A percentile compares a stretch with the other conserved stretches of the same genome.
These are phyloP conservation scores for Aspergillus melleus DNA, from an alignment of 2,329 filamentous ascomycete genomes.

Conservation along the genomic window DNA sequence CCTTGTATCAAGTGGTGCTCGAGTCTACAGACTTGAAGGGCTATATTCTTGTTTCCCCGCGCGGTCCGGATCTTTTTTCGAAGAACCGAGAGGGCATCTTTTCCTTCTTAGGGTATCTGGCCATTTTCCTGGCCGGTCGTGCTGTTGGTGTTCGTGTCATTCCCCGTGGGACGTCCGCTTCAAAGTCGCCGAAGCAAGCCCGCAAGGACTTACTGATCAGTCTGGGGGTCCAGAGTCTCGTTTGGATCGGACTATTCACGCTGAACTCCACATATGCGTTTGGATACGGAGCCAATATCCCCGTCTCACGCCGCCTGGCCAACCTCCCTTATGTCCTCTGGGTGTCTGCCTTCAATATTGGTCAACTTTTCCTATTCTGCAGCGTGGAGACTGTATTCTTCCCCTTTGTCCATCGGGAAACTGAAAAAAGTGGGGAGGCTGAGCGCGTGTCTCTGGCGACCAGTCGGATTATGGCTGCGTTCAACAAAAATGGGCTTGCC, in stretches of 20 bases:
- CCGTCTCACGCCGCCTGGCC: constrained; percentile 82
- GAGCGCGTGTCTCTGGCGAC: constrained; percentile 69
- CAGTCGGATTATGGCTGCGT: constrained; percentile 76
- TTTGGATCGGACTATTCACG: constrained; percentile 72
- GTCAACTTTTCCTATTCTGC: constrained; percentile 78
- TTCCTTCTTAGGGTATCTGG: constrained; percentile 88
- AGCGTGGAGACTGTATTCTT: constrained; percentile 77
- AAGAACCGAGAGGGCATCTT: constrained; percentile 96
- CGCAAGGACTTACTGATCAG: constrained; percentile 61
- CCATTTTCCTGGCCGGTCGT: constrained; percentile 90
- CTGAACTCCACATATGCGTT: constrained; percentile 67
- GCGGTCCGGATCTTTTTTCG: constrained; percentile 71
- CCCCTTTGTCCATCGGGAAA: constrained; percentile 65
- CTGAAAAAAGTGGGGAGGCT: constrained; percentile 56
- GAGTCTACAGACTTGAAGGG: constrained; percentile 76
- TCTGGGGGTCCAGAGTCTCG: constrained; percentile 62
- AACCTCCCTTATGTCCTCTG: constrained; percentile 93
- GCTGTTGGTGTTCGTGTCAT: constrained; percentile 78
- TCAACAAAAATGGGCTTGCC: constrained; percentile 83
- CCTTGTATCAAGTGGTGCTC: constrained; percentile 72
- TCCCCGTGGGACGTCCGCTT: constrained; percentile 57
- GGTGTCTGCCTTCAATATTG: constrained; percentile 86
- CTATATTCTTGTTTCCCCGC: constrained; percentile 79
- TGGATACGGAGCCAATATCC: constrained; percentile 64
- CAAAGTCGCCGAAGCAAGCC: constrained; percentile 43